These are phyloP conservation scores for Colletotrichum godetiae DNA, from an alignment of 2,329 filamentous ascomycete genomes.

Conservation along the genomic window DNA sequence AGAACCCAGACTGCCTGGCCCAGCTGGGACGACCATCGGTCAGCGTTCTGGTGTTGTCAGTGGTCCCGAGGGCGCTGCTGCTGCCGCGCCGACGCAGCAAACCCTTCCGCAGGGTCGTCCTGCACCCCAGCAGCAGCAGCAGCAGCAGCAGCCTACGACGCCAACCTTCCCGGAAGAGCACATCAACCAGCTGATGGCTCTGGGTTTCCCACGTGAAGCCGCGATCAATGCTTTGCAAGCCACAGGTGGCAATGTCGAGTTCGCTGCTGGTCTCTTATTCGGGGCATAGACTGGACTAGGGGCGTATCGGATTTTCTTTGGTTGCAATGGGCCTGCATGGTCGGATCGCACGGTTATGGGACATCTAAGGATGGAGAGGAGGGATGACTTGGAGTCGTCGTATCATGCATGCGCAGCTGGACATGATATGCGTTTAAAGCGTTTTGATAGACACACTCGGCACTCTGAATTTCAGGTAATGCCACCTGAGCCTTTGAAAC, in stretches of 20 bases:
- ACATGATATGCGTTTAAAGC: constrained; percentile 1
- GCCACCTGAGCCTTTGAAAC: not conserved
- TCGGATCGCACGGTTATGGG: not conserved
- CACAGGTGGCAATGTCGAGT: constrained; percentile 86
- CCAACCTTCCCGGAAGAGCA: constrained; percentile 68
- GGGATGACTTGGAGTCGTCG: constrained; percentile 20
- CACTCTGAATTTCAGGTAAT: not conserved
- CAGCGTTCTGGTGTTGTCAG: constrained; percentile 82
- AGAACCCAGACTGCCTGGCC: constrained; percentile 87
- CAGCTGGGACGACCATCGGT: constrained; percentile 90
- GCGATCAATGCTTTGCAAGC: constrained; percentile 86
- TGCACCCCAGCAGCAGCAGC: constrained; percentile 41
- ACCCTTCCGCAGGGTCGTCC: constrained; percentile 39
- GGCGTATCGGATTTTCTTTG: not conserved
- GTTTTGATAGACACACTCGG: constrained; percentile 7
- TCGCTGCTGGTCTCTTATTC: constrained; percentile 85
- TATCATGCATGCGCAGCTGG: not conserved
- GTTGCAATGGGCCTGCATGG: not conserved
- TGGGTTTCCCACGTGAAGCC: constrained; percentile 82
- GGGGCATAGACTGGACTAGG: constrained; percentile 48
- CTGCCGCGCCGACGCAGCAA: constrained; percentile 38
- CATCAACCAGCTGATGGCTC: constrained; percentile 79
- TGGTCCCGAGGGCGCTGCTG: constrained; percentile 53
- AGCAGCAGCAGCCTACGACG: constrained; percentile 41
- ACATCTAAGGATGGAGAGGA: not conserved